A percentile compares a stretch with the other conserved stretches of the same genome.
phyloP scores from a whole-genome alignment of 2,329 filamentous ascomycete genomes.

The Cytospora paraplurivora region DNA sequence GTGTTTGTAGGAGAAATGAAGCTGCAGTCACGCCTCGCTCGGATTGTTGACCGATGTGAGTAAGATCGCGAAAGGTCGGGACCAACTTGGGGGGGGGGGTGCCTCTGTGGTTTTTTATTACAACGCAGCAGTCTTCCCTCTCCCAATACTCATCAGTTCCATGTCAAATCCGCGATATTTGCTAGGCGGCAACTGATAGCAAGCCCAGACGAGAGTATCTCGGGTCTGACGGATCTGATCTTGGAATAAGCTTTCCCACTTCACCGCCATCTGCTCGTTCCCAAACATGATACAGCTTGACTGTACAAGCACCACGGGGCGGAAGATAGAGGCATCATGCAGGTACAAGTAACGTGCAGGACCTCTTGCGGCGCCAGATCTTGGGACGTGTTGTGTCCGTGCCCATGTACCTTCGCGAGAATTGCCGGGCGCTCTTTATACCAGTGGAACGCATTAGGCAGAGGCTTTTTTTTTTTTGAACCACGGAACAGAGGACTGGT shows the following conservation, averaged over 20 bases:
- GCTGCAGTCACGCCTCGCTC: background rate
- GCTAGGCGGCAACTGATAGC: background rate
- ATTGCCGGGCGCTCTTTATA: background rate
- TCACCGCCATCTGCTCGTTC: background rate
- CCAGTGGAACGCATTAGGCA: background rate
- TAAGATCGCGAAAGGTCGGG: constrained; percentile 14
- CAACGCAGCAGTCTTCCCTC: background rate
- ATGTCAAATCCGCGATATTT: background rate
- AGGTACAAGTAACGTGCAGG: constrained; percentile 9
- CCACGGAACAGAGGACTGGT: background rate
- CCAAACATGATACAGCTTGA: background rate
- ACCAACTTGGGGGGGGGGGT: background rate
- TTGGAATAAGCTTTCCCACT: background rate
- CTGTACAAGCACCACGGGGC: background rate
- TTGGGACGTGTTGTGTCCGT: background rate
- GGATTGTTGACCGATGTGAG: constrained; percentile 9
- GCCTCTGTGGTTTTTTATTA: background rate
- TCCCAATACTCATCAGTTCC: no score
- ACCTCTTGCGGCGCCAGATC: background rate
- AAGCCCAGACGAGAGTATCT: background rate
- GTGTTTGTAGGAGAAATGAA: no score
- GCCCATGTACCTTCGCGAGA: background rate
- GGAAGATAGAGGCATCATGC: background rate
- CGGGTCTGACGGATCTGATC: constrained; percentile 6
- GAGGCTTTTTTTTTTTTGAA: background rate